Evolutionary conservation across 208 protist species (phyloP).

Genomic region (Wallacemonas collosoma): DNA sequence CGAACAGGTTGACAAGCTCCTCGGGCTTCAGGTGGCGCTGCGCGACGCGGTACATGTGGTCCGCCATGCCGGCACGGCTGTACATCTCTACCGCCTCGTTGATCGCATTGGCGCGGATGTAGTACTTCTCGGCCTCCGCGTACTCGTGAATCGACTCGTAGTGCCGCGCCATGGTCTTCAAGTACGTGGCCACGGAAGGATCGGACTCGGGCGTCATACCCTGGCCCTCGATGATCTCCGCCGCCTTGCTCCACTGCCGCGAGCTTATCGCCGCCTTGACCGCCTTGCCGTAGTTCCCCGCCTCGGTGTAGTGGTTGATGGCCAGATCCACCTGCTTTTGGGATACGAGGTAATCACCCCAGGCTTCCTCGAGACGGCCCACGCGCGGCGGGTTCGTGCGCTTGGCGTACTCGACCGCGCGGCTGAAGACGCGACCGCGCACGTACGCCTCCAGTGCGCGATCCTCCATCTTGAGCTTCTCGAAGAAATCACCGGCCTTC

Average conservation of each 20-base stretch:
- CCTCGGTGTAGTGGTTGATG: constrained; percentile 98
- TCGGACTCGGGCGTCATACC: constrained; percentile 33
- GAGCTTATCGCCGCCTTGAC: constrained; percentile 96
- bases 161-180: constrained; percentile 92
- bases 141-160: constrained; percentile 94
- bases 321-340: constrained; percentile 96
- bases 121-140: constrained; percentile 94
- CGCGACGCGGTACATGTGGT: constrained; percentile 94
- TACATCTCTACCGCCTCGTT: constrained; percentile 97
- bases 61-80: constrained; percentile 89
- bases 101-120: constrained; percentile 86
- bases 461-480: constrained; percentile 92
- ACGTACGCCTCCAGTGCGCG: constrained; percentile 95
- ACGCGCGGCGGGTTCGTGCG: constrained; percentile 79
- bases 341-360: constrained; percentile 97
- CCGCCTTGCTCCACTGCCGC: constrained; percentile 95
- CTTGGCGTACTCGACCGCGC: constrained; percentile 94
- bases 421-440: constrained; percentile 92
- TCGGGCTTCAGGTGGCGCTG: constrained; percentile 89
- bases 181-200: constrained; percentile 68
- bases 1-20: constrained; percentile 92
- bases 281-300: constrained; percentile 93
- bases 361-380: constrained; percentile 91
- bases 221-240: constrained; percentile 80
- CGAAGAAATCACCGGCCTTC: constrained; percentile 96